phyloP scores from a whole-genome alignment of 2,329 filamentous ascomycete genomes.

The Corniculantispora saksenae region DNA sequence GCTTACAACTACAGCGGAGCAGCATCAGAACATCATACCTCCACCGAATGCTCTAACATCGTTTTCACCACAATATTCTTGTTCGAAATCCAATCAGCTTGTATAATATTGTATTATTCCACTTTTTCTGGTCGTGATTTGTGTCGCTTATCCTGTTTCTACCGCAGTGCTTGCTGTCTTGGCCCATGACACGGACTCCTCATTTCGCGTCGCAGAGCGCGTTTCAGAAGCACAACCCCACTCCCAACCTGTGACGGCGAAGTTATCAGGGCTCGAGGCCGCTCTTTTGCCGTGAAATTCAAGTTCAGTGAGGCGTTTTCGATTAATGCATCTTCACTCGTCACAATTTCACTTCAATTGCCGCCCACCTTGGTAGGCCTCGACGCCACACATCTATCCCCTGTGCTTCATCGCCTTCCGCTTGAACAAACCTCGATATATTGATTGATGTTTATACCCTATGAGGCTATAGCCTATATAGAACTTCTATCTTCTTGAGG shows the following conservation, averaged over 20 bases:
- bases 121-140: neutral
- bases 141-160: conserved; percentile 5
- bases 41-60: neutral
- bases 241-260: neutral
- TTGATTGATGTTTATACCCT: too few species aligned
- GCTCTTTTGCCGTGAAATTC: neutral
- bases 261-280: neutral
- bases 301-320: neutral
- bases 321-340: neutral
- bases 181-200: conserved; percentile 1
- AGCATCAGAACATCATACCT: too few species aligned
- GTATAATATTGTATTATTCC: neutral
- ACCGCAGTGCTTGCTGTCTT: neutral
- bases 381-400: neutral
- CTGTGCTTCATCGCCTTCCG: neutral
- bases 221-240: conserved; percentile 10
- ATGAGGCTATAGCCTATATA: too few species aligned
- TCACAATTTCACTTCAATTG: neutral
- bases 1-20: too few species aligned
- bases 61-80: neutral
- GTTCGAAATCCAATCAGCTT: neutral
- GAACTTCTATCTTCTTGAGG: too few species aligned
- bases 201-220: conserved; percentile 5
- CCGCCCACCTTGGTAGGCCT: neutral
- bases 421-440: neutral